Evolutionary conservation across 768 basidiomycete species (phyloP), one percentile per base, ranked within the genome.

Genomic region (Suillus paluster): DNA sequence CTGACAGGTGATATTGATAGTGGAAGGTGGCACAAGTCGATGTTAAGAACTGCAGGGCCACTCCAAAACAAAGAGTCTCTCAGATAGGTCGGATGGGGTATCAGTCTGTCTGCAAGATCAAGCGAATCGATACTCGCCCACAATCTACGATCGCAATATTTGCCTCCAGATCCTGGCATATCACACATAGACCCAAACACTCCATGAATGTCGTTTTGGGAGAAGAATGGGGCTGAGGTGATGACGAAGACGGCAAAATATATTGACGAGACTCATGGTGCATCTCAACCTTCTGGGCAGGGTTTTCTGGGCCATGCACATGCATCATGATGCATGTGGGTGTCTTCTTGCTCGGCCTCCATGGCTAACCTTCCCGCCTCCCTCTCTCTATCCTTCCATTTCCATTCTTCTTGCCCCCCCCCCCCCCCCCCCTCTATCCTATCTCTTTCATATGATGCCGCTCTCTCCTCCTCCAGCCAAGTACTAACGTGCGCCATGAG

Each of bases 141-240:
- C 95, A 97, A 75, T 97, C 95, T 14, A 97, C 91, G 59, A 95
- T 87, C 2, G 94, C 95, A 60, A 97, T 92, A 66, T 91, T 95
- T 0, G 95, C 95, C 65, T 97, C 95, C 62, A 95, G 92, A 64
- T 97, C 95, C 70, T 96, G 95, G 70, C 95, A 97, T 11, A 97
- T 84, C 0, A 97, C 92, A 72, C 95, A 97, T 5, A 95, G 74
- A 2, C 95, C 94, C 10, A 84, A 83, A 25, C 88, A 83, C 63
- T 93, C 91, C n/a, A n/a, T n/a, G n/a, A n/a, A n/a, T 14, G 83
- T 33, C 21, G 58, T 57, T 27, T 62, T 59, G 27, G 70, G 71
- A 5, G 73, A 68, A 2, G 77, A 64, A 30, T 30, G 30, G 42
- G 67, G 42, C 21, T 68, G 44, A 8, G 73, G 59, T 30, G 71